A percentile compares a stretch with the other conserved stretches of the same genome.
Evolutionary conservation across 1,284 basidiomycete genomes (phyloP).

Genomic region (Coniferiporia sulphurascens): DNA sequence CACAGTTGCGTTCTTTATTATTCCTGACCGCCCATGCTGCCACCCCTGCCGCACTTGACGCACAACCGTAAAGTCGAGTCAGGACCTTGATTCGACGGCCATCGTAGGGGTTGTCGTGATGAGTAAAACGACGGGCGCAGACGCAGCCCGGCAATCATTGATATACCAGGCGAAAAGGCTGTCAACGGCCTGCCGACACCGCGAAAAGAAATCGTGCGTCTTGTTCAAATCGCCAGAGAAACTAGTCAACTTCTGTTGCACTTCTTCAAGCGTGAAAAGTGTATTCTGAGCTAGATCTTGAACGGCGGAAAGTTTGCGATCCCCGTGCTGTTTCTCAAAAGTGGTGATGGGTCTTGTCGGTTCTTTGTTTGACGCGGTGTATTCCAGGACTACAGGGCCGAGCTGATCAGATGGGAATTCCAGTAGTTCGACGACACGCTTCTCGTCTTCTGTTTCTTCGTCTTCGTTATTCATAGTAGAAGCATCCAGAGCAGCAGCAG

Average conservation of each 20-base stretch:
- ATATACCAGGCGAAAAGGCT: conserved; percentile 1
- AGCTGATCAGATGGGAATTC: neutral
- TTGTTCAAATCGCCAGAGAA: conserved; percentile 10
- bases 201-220: conserved; percentile 9
- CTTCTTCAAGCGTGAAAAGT: conserved; percentile 8
- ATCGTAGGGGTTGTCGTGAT: too few relatives aligned
- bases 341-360: neutral
- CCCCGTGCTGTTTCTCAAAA: neutral
- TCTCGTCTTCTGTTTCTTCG: conserved; percentile 7
- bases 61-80: too few relatives aligned
- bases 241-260: conserved; percentile 7
- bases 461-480: neutral
- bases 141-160: neutral
- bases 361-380: neutral
- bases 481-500: conserved; percentile 6
- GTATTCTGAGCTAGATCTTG: conserved; percentile 4
- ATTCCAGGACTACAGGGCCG: neutral
- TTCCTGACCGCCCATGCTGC: conserved; percentile 1
- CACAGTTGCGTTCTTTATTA: too few relatives aligned
- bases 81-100: too few relatives aligned
- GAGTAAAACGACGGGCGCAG: neutral
- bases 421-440: conserved; percentile 6
- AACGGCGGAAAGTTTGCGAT: neutral
- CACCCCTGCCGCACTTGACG: neutral
- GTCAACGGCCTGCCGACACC: conserved; percentile 9